These are phyloP conservation scores for Solanum bulbocastanum DNA, from an alignment of 257 asterid genomes.

Conservation along the genomic window DNA sequence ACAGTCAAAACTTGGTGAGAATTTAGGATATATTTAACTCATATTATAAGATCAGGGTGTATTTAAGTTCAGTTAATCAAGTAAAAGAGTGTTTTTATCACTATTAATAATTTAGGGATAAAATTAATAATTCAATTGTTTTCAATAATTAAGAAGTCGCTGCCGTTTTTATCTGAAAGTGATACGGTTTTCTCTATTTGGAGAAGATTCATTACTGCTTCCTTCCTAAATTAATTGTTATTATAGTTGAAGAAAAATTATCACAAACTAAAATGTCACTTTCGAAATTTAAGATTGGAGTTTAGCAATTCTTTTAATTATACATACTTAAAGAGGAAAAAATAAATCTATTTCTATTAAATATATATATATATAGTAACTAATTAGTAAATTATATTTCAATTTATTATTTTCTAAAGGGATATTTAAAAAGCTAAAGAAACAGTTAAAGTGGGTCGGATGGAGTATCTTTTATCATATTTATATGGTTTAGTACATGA, in stretches of 20 bases:
- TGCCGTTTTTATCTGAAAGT: neutral
- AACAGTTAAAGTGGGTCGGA: neutral
- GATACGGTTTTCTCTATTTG: neutral
- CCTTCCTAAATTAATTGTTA: neutral
- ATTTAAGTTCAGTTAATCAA: too few relatives aligned
- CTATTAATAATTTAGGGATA: too few relatives aligned
- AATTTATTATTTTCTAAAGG: neutral
- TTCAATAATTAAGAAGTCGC: neutral
- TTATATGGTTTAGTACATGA: too few relatives aligned
- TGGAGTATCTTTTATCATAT: neutral
- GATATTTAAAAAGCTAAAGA: too few relatives aligned
- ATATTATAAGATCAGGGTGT: rapidly evolving
- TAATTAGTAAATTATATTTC: neutral
- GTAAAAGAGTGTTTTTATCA: rapidly evolving
- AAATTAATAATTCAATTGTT: too few relatives aligned
- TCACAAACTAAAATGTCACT: neutral
- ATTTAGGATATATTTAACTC: too few relatives aligned
- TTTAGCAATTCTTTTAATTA: neutral
- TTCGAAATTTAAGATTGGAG: neutral
- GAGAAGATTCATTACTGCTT: neutral
- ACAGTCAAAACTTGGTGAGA: too few relatives aligned
- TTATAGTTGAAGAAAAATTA: neutral
- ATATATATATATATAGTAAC: neutral
- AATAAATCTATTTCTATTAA: neutral
- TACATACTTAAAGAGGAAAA: neutral